Base-by-base conservation (phyloP, 2,329 filamentous ascomycete species). In the Aureobasidium sp. region DNA sequence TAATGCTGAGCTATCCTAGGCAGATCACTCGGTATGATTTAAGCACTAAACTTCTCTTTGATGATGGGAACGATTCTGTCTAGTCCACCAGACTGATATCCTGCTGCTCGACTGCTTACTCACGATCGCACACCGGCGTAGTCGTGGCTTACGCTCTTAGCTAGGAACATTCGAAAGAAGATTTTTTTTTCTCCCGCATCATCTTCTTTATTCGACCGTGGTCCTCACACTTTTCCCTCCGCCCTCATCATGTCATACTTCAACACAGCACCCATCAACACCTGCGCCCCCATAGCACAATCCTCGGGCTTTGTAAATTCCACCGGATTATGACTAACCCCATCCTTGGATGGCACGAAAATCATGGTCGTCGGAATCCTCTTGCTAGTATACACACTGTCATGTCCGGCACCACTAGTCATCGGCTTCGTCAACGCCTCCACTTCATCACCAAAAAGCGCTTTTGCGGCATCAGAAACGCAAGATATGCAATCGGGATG, bases 401-500 rank as follows among this genome's bases (percentile, higher is more conserved):
- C 81, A 65, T 85, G 81, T 0, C 82, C 81, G n/a, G 82, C 82
- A 21, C 81, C 81, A 58, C 74, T 79, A 55, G 76, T 81, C 71
- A 85, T 83, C 19, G 67, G 68, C 51, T 72, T 70, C 41, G 73
- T 70, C 41, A 75, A 63, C 42, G 74, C 71, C 58, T 72, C 67
- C 22, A 72, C 66, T 17, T 73, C 62, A 38, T 60, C 60, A 0
- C 81, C 77, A 1, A 83, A 76, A 1, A 84, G 74, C 4, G 75
- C 76, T 50, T 69, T 67, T 0, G 83, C 81, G 19, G 83, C 79
- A 37, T 78, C 72, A 44, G 77, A 73, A 7, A 89, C 84, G 30
- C 81, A 83, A 1, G 70, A 66, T 54, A 89, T 83, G 63, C 85
- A 89, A 59, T 84, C 79, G 6, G 75, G 66, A 60, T 88, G 75